Base-by-base conservation (phyloP, 164 flowering plant species). In the Akebia trifoliata region DNA sequence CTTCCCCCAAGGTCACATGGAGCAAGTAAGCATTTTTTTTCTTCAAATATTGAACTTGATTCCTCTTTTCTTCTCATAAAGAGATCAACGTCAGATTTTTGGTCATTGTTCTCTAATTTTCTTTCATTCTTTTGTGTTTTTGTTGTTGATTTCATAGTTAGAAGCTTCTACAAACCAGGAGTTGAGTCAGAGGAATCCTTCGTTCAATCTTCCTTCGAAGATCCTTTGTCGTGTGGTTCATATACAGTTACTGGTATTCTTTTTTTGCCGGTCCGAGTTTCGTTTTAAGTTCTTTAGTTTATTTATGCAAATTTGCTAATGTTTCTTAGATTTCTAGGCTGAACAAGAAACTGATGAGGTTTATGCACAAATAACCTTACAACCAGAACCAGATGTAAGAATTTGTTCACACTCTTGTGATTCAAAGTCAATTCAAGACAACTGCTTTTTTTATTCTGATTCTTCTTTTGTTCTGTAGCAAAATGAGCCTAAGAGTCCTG, bases 1-100 rank as follows among this genome's bases (percentile, higher is more conserved):
- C 61, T 89, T 89, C 57, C 94, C 94, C 3, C 97, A 89, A 44
- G 97, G 97, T 15, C 97, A 86, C 57, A 82, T 89, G 87, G 97
- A 86, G 54, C 96, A 89, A 70, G 93, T 86, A 56, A 64, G 75
- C 37, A 4, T 25, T 8, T 59, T 8, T 26, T 17, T 3, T 30
- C 11, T 44, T 18, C 10, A 26, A 9, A 24, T 9, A 5, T 26
- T 10, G 4, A 2, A 1, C 15, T 9, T 44, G 0, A 4, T 52
- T 31, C 6, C 6, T 43, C 34, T 2, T 6, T 2, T 26, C 44
- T 22, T n/a, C 7, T 37, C 9, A 4, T 42, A 21, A n/a, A 1
- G 7, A 38, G 22, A n/a, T 25, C 35, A n/a, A n/a, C n/a, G 2
- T 5, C n/a, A n/a, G 36, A 28, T 34, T 21, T 4, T 45, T 11